These are phyloP conservation scores for Lasiosphaeriaceae sp. DNA, from an alignment of 495 filamentous ascomycete species.

Conservation along the genomic window DNA sequence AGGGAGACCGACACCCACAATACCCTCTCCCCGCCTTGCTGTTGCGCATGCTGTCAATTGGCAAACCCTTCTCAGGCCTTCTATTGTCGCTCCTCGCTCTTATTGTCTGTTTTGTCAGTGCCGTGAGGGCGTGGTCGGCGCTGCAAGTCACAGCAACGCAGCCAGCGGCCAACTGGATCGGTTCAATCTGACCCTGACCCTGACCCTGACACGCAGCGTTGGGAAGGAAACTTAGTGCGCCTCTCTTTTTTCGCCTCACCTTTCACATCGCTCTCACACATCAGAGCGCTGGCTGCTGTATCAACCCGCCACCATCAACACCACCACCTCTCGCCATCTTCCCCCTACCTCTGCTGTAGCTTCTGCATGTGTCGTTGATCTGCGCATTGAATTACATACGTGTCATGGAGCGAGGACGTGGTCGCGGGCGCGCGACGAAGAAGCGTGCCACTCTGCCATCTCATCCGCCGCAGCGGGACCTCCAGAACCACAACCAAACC, in stretches of 20 bases:
- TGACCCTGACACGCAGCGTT: constrained; percentile 27
- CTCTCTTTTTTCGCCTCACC: constrained; percentile 31
- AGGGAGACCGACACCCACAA: neutral
- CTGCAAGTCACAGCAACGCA: constrained; percentile 2
- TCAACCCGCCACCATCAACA: neutral
- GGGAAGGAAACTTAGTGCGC: constrained; percentile 29
- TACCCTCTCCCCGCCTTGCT: constrained; percentile 11
- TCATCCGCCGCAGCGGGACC: constrained; percentile 7
- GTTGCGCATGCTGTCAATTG: constrained; percentile 8
- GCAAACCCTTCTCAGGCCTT: neutral
- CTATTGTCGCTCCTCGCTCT: neutral
- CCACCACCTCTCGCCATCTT: neutral
- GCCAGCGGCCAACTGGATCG: constrained; percentile 9
- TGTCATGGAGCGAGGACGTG: constrained; percentile 29
- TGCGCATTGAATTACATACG: constrained; percentile 18
- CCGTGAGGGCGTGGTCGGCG: neutral
- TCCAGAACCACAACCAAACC: neutral
- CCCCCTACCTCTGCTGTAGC: neutral
- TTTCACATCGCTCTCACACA: constrained; percentile 1
- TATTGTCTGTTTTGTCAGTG: neutral
- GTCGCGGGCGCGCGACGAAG: constrained; percentile 30
- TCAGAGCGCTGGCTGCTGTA: neutral
- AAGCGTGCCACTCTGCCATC: constrained; percentile 21
- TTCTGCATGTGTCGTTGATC: neutral
- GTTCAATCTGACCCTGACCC: constrained; percentile 4